Conservation (phyloP, 1,139 yeast genomes). For the Candida sanyaensis region DNA sequence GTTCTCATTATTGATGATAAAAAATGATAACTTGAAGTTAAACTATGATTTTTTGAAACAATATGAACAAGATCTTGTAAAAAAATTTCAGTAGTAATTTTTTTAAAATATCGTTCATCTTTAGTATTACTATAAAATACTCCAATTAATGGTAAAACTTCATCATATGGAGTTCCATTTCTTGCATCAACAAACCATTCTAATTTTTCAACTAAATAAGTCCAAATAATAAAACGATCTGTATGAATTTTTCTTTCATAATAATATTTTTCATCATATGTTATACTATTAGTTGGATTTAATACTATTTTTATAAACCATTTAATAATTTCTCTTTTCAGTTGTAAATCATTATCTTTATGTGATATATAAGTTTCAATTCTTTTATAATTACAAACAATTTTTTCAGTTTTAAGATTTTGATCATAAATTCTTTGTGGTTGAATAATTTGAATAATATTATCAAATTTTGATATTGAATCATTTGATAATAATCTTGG, state of each 20-base stretch:
- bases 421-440: not conserved
- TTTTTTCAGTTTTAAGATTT: not conserved
- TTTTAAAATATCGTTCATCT: too few species aligned
- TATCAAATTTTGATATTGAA: not conserved
- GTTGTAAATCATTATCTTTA: not conserved
- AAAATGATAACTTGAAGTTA: constrained; percentile 3
- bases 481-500: constrained; percentile 5
- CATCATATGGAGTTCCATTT: constrained; percentile 7
- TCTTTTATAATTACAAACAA: not conserved
- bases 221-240: constrained; percentile 7
- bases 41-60: constrained; percentile 1
- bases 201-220: constrained; percentile 7
- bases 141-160: constrained; percentile 8
- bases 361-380: not conserved
- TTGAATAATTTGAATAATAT: constrained; percentile 1
- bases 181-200: constrained; percentile 9
- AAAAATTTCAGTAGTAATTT: not conserved
- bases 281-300: not conserved
- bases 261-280: not conserved
- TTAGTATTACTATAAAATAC: constrained; percentile 1
- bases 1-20: constrained; percentile 12
- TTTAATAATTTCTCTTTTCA: constrained; percentile 5
- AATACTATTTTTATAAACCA: not conserved
- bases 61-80: constrained; percentile 5
- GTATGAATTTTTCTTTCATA: not conserved